phyloP scores from a whole-genome alignment of 495 filamentous ascomycete species.

The Jackrogersella minutella region DNA sequence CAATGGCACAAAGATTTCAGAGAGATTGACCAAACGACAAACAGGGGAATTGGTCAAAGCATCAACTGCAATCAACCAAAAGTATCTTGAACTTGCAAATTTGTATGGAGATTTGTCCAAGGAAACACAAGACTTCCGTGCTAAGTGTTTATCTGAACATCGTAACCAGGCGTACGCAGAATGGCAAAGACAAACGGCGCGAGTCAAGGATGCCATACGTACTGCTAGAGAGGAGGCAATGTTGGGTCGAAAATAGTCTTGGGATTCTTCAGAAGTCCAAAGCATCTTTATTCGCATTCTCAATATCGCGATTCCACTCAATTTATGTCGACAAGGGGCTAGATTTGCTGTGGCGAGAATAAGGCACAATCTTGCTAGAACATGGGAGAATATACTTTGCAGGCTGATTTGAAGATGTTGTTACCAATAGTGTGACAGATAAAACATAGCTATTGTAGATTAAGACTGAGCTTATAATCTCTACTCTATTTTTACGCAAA shows the following conservation, averaged over 20 bases:
- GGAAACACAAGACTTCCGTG: constrained; percentile 19
- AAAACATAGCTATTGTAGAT: not conserved
- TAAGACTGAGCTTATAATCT: not conserved
- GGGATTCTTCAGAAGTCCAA: not conserved
- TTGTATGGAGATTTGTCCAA: constrained; percentile 29
- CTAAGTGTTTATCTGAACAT: constrained; percentile 19
- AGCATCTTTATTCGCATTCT: not conserved
- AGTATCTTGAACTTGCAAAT: constrained; percentile 15
- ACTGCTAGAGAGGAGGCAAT: constrained; percentile 20
- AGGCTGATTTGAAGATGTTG: not conserved
- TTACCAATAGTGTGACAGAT: not conserved
- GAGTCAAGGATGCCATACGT: constrained; percentile 21
- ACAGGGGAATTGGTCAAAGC: constrained; percentile 14
- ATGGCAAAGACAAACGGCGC: constrained; percentile 25
- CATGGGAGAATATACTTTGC: not conserved
- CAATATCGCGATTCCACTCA: not conserved
- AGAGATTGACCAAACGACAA: constrained; percentile 20
- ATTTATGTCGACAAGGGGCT: not conserved
- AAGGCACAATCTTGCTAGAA: not conserved
- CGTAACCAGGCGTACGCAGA: constrained; percentile 26
- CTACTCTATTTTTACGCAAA: no score
- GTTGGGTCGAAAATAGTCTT: not conserved
- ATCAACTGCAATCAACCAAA: constrained; percentile 12
- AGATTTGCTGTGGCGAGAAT: not conserved
- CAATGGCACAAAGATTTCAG: constrained; percentile 19